These are phyloP conservation scores for Pythium sp. DNA, from an alignment of 352 stramenopile species.

Conservation along the genomic window DNA sequence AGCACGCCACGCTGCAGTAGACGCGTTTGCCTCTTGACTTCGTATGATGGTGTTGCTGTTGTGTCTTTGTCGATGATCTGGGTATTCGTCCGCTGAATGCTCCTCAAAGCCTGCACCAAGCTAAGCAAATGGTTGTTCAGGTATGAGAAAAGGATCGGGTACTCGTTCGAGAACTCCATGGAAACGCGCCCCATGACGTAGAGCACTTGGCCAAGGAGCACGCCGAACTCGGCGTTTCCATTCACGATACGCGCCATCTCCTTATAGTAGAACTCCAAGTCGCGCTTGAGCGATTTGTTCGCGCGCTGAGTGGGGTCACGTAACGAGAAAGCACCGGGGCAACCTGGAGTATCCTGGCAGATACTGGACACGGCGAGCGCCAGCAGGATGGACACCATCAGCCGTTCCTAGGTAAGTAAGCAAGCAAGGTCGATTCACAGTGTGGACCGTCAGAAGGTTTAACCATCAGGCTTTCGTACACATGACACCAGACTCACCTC, in stretches of 20 bases:
- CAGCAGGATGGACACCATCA: constrained; percentile 35
- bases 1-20: constrained; percentile 31
- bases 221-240: constrained; percentile 22
- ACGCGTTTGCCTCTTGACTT: constrained; percentile 17
- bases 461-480: not conserved
- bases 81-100: constrained; percentile 1
- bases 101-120: constrained; percentile 21
- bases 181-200: constrained; percentile 42
- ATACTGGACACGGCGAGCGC: constrained; percentile 28
- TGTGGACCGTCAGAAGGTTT: not conserved
- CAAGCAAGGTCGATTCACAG: not conserved
- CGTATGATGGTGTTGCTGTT: too few relatives aligned
- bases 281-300: constrained; percentile 54
- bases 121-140: constrained; percentile 41
- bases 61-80: not conserved
- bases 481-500: constrained; percentile 9
- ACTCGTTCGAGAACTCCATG: constrained; percentile 50
- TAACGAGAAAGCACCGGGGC: not conserved
- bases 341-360: constrained; percentile 20
- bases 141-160: constrained; percentile 40
- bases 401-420: constrained; percentile 13
- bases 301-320: constrained; percentile 4
- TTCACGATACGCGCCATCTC: constrained; percentile 47
- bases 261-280: constrained; percentile 77
- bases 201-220: constrained; percentile 42